Base-by-base conservation (phyloP, 768 basidiomycete species). In the Tylopilus intermedius region DNA sequence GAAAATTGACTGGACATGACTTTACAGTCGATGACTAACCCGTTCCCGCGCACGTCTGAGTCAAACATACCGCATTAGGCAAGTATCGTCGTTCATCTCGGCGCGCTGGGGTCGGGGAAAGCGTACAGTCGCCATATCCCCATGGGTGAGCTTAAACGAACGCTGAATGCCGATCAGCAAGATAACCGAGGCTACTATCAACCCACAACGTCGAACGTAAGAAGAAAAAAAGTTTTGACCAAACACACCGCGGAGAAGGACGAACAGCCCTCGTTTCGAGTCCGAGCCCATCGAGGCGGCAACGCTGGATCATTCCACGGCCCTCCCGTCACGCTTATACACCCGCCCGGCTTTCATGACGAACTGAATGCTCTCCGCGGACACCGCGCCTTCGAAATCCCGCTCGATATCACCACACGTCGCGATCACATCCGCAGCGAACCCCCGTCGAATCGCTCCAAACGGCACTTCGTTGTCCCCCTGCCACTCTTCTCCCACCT, bases 291-390 rank as follows among this genome's bases (percentile, higher is more conserved):
- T 15, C 15, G 35, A 35, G 33, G 11, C 10, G 33, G 9, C 33
- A 14, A 39, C 37, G 38, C 38, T 38, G n/a, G 38, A 1, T 38
- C 37, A n/a, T 37, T n/a, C 37, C 37, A 37, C 37, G n/a, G 37
- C 15, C 37, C 37, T 38, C 38, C 77, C 76, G 35, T 71, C 68
- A 42, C 58, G 60, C 59, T 79, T 77, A 53, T 72, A 76, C 14
- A 80, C 68, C 50, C 59, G 68, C 11, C 80, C 83, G 1, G 69
- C 76, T 58, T 83, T 84, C 81, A 83, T 81, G 39, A 83, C 80
- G 27, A 6, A 38, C 33, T 37, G 37, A 8, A 37, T 37, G 15
- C 69, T 70, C 29, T 70, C 68, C 47, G 79, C 67, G 49, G 78
- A 74, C 30, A 76, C 72, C 37, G 80, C 78, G 24, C 70, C 65